phyloP scores from a whole-genome alignment of 371 early-diverging fungal genomes.

The Lichtheimia ramosa region DNA sequence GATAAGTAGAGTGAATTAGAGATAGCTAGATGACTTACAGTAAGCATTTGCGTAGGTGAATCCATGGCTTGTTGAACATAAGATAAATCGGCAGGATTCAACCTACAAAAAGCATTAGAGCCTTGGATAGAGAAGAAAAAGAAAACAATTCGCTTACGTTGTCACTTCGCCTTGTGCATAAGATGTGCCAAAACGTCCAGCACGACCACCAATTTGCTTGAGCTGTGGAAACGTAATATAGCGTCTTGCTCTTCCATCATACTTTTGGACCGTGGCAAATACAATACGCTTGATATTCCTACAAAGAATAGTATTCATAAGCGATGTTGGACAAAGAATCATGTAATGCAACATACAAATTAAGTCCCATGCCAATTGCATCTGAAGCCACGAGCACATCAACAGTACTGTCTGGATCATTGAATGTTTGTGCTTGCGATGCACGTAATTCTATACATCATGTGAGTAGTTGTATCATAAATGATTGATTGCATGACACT shows the following conservation, averaged over 20 bases:
- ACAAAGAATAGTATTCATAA: neutral
- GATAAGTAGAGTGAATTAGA: neutral
- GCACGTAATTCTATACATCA: conserved; percentile 72
- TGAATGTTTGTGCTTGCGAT: conserved; percentile 88
- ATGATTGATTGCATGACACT: neutral
- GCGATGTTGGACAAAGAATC: too few species aligned
- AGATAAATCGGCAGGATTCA: conserved; percentile 21
- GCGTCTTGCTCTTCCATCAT: conserved; percentile 60
- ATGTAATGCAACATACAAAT: conserved; percentile 63
- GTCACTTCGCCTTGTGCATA: conserved; percentile 69
- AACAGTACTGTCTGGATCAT: conserved; percentile 77
- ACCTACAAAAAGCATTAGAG: conserved; percentile 19
- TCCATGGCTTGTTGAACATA: conserved; percentile 34
- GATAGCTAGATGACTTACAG: neutral
- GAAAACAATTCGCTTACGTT: conserved; percentile 35
- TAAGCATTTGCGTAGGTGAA: conserved; percentile 26
- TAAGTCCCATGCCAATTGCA: conserved; percentile 97
- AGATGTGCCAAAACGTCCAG: conserved; percentile 84
- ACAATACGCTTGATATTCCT: conserved; percentile 88
- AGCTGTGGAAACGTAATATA: conserved; percentile 72
- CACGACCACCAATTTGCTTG: conserved; percentile 96
- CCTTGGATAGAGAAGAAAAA: conserved; percentile 14
- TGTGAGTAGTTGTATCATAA: neutral
- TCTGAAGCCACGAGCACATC: conserved; percentile 93
- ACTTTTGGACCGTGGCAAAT: conserved; percentile 78